Evolutionary conservation across 179 eudicot species (phyloP).

Genomic region (Actinidia polygama): DNA sequence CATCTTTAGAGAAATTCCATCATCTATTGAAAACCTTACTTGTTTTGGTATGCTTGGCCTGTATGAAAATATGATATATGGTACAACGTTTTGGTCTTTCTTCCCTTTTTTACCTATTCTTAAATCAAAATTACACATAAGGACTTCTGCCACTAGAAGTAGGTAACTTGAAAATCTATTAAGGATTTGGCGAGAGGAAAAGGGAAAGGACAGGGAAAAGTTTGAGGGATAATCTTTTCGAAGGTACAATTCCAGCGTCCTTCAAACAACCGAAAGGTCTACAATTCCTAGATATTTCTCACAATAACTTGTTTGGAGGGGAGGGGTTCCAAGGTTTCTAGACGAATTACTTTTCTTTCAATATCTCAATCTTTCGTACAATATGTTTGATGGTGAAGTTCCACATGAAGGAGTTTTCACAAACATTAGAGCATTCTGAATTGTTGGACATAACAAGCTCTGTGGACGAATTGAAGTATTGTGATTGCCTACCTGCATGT

Average conservation of each 20-base stretch:
- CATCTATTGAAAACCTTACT: constrained; percentile 19
- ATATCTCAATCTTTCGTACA: constrained; percentile 16
- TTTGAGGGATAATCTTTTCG: constrained; percentile 29
- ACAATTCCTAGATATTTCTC: constrained; percentile 17
- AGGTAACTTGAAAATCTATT: constrained; percentile 8
- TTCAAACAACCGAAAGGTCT: constrained; percentile 27
- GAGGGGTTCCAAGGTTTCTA: constrained; percentile 13
- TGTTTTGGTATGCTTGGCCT: not conserved
- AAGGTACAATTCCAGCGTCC: constrained; percentile 30
- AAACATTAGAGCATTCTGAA: constrained; percentile 6
- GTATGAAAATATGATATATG: not conserved
- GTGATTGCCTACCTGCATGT: constrained; percentile 19
- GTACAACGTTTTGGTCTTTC: constrained; percentile 14
- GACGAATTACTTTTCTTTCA: not conserved
- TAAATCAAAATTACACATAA: not conserved
- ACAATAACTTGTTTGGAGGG: too few relatives aligned
- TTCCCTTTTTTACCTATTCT: not conserved
- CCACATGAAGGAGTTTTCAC: constrained; percentile 4
- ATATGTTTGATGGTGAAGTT: constrained; percentile 26
- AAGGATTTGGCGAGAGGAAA: too few relatives aligned
- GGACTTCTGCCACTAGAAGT: not conserved
- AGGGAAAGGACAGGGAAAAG: too few relatives aligned
- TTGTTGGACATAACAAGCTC: not conserved
- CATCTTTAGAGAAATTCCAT: constrained; percentile 23
- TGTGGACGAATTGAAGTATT: constrained; percentile 21